These are phyloP conservation scores for Vanrija sp. DNA, from an alignment of 1,284 basidiomycete genomes.

Conservation along the genomic window DNA sequence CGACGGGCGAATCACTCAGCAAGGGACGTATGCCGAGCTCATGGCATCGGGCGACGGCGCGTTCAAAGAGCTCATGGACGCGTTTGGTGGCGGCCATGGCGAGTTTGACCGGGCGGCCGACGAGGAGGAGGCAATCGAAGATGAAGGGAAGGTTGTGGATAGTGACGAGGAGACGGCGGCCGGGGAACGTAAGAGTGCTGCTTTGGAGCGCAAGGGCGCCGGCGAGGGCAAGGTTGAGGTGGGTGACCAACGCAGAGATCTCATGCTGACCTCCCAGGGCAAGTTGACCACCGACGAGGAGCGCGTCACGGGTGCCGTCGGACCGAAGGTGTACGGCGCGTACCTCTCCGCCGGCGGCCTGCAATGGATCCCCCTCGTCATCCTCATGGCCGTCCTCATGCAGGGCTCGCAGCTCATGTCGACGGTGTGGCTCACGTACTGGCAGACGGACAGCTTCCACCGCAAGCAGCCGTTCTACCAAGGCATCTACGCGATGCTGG, in stretches of 20 bases:
- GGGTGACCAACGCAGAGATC: background rate
- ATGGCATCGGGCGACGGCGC: conserved; percentile 48
- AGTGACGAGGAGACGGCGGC: conserved; percentile 2
- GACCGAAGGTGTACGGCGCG: conserved; percentile 23
- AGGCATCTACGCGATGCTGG: conserved; percentile 64
- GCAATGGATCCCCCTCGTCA: conserved; percentile 15
- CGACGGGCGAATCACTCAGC: conserved; percentile 3
- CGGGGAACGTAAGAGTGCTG: background rate
- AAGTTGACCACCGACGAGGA: conserved; percentile 30
- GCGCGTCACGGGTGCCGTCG: conserved; percentile 30
- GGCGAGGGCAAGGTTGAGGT: conserved; percentile 12
- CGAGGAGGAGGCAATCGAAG: conserved; percentile 37
- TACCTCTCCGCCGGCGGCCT: conserved; percentile 20
- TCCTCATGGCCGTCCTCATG: background rate
- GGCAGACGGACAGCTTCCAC: conserved; percentile 56
- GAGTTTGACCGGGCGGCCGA: conserved; percentile 50
- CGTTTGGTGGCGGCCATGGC: conserved; percentile 58
- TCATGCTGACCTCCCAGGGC: background rate
- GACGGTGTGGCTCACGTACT: conserved; percentile 51
- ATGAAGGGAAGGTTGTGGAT: conserved; percentile 9
- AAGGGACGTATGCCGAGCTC: conserved; percentile 7
- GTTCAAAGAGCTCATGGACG: conserved; percentile 60
- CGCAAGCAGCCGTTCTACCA: conserved; percentile 59
- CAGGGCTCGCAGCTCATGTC: conserved; percentile 14
- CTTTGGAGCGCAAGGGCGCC: conserved; percentile 8